Percentiles rank a stretch among this genome's conserved stretches.
Evolutionary conservation across 1,284 basidiomycete genomes (phyloP).

Genomic region (Dichomitus squalens): DNA sequence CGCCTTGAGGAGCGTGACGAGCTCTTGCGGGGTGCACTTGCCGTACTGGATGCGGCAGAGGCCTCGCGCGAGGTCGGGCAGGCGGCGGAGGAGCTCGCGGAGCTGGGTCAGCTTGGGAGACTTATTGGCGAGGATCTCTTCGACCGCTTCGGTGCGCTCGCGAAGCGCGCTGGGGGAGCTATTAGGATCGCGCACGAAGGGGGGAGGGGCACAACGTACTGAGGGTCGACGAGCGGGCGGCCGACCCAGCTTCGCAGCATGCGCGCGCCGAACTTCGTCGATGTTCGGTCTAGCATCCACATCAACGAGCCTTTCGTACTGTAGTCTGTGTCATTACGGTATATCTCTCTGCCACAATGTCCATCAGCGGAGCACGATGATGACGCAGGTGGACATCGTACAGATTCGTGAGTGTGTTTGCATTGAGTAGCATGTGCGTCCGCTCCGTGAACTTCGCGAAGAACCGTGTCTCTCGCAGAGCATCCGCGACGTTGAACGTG

Average conservation of each 20-base stretch:
- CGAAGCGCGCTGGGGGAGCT: conserved; percentile 58
- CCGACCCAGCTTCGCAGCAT: conserved; percentile 88
- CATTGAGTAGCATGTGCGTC: conserved; percentile 87
- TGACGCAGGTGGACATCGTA: not conserved
- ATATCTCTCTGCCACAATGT: conserved; percentile 87
- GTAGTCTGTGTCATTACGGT: conserved; percentile 85
- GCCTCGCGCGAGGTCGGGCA: conserved; percentile 91
- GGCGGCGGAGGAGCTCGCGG: conserved; percentile 67
- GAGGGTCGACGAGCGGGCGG: conserved; percentile 77
- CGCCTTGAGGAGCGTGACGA: conserved; percentile 76
- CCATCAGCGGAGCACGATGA: too few relatives aligned
- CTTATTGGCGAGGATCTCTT: conserved; percentile 70
- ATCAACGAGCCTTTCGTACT: conserved; percentile 79
- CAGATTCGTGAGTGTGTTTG: conserved; percentile 82
- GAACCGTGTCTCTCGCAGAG: conserved; percentile 73
- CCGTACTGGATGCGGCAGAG: conserved; percentile 90
- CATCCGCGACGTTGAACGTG: conserved; percentile 76
- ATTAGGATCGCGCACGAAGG: not conserved
- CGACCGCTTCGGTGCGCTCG: conserved; percentile 81
- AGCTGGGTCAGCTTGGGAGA: conserved; percentile 65
- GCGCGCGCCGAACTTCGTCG: conserved; percentile 88
- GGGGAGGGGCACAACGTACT: conserved; percentile 52
- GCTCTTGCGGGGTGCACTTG: conserved; percentile 87
- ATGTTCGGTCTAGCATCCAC: conserved; percentile 86
- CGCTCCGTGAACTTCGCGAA: conserved; percentile 81